These are phyloP conservation scores for Cladophialophora carrionii DNA, from an alignment of 2,329 filamentous ascomycete species.

Conservation along the genomic window DNA sequence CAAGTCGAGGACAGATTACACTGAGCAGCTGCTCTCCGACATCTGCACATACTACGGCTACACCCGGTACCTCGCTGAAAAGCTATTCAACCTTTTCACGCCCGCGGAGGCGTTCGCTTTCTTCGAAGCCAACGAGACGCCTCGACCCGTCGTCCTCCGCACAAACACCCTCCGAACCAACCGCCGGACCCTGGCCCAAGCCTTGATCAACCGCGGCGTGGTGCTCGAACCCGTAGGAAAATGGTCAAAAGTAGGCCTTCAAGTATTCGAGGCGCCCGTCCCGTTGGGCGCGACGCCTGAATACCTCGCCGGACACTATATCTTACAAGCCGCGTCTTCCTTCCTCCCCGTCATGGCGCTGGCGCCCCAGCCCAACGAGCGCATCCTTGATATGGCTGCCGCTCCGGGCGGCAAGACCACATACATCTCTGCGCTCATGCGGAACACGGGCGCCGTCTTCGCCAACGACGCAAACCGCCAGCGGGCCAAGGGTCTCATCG, in stretches of 20 bases:
- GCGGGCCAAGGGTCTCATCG: constrained; percentile 94
- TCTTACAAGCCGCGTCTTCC: constrained; percentile 92
- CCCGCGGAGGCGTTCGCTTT: constrained; percentile 95
- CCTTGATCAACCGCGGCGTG: constrained; percentile 93
- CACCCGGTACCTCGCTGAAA: constrained; percentile 90
- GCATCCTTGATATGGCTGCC: constrained; percentile 91
- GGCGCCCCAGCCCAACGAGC: constrained; percentile 88
- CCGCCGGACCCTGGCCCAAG: constrained; percentile 80
- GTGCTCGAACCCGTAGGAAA: constrained; percentile 96
- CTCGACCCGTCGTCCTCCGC: constrained; percentile 89
- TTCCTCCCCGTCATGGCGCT: constrained; percentile 98
- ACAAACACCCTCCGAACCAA: constrained; percentile 89
- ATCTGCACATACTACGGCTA: constrained; percentile 98
- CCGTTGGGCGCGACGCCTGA: constrained; percentile 94
- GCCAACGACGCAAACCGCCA: constrained; percentile 95
- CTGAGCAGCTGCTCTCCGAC: constrained; percentile 81
- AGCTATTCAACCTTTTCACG: constrained; percentile 89
- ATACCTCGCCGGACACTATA: constrained; percentile 96
- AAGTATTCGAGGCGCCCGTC: constrained; percentile 88
- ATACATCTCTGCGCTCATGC: constrained; percentile 94
- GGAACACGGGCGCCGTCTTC: constrained; percentile 92
- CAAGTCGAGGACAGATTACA: constrained; percentile 85
- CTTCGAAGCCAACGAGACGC: constrained; percentile 97
- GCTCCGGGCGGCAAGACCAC: constrained; percentile 96
- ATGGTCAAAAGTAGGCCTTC: constrained; percentile 96